Evolutionary conservation across 352 stramenopile genomes (phyloP).

Genomic region (Globisporangium mamillatum): DNA sequence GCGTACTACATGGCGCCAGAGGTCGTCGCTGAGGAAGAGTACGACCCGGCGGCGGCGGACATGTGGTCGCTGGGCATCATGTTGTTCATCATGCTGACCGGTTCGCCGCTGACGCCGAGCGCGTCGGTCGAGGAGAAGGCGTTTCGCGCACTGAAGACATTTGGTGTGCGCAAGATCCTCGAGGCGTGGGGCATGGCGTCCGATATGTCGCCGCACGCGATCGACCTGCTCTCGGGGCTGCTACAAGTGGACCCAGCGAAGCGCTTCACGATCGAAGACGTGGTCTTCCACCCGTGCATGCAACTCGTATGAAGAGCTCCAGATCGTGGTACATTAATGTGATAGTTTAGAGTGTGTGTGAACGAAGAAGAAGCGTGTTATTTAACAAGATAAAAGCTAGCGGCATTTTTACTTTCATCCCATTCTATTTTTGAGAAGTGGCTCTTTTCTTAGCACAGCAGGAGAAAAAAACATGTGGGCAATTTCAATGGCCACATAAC

Average conservation of each 20-base stretch:
- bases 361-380: slow-evolving; percentile 1
- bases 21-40: slow-evolving; percentile 31
- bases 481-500: no score
- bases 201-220: slow-evolving; percentile 21
- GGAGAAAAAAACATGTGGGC: no score
- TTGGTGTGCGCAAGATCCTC: slow-evolving; percentile 49
- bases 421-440: background rate
- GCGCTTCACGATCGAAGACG: slow-evolving; percentile 28
- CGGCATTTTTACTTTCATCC: background rate
- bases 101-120: slow-evolving; percentile 33
- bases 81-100: slow-evolving; percentile 58
- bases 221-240: slow-evolving; percentile 30
- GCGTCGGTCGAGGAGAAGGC: slow-evolving; percentile 29
- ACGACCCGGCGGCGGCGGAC: slow-evolving; percentile 48
- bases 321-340: background rate
- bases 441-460: no score
- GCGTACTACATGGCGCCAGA: slow-evolving; percentile 62
- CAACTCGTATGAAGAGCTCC: background rate
- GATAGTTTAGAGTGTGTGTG: background rate
- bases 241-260: slow-evolving; percentile 33
- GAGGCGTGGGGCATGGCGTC: slow-evolving; percentile 47
- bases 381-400: background rate
- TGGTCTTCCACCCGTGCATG: slow-evolving; percentile 28
- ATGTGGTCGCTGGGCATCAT: slow-evolving; percentile 72
- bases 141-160: slow-evolving; percentile 40